Base-by-base conservation (phyloP, 768 basidiomycete genomes). In the Mrakia frigida region DNA sequence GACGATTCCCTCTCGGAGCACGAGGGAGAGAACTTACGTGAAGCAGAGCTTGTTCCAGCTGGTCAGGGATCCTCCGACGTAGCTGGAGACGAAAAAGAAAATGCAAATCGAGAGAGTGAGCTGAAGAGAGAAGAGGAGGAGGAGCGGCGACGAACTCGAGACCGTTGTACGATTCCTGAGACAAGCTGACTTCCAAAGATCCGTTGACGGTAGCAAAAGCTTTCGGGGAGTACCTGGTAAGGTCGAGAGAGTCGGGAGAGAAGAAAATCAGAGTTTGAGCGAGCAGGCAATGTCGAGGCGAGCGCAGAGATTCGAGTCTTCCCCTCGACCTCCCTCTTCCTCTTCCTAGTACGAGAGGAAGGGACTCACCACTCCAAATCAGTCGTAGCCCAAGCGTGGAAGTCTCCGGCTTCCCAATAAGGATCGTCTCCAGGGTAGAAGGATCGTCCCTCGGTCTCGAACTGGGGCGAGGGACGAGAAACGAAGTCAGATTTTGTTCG, bases 11-110 rank as follows among this genome's bases (percentile, higher is more conserved):
- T 28, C 14, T 23, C 14, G 23, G 39, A 41, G 2, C 18, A 46
- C 4, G 50, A 53, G 0, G 14, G 21, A 31, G 3, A 28, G 41
- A 18, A 52, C 70, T 6, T 46, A 71, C 70, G 72, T 73, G 60
- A 73, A 94, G 84, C 93, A 98, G 79, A 98, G 91, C 83, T 96
- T 95, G 84, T 97, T 97, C 83, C 83, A 84, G 1, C 81, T 82
- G 5, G 74, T 50, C 6, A 81, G 28, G 60, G 80, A 75, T 5
- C 77, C 81, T 46, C 80, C 78, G 84, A 96, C 96, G 83, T 83
- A 84, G 6, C 81, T 71, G 28, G 7, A 31, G n/a, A 53, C 9
- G 46, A 6, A 50, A 3, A 21, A 3, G 46, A 71, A 11, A 4
- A n/a, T 25, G 43, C 2, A 53, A 53, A 50, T 2, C 5, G 5